Conservation (phyloP, 2,329 filamentous ascomycete genomes). For the Alternaria infectoria region DNA sequence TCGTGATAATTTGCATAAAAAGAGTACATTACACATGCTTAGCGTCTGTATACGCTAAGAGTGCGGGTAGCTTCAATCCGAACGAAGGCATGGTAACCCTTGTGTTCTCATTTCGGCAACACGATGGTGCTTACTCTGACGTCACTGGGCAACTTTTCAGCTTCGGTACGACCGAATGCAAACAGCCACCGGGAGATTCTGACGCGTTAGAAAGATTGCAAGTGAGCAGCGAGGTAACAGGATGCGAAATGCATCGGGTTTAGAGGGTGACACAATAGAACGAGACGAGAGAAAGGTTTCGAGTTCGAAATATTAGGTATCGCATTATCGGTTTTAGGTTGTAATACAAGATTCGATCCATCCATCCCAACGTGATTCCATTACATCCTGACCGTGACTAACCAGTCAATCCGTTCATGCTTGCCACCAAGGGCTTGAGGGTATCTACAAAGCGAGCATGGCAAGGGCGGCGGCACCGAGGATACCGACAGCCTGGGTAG, state of each 20-base stretch:
- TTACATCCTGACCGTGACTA: slow-evolving; percentile 1
- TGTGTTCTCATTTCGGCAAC: neutral
- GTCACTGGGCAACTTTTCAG: neutral
- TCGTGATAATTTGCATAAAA: neutral
- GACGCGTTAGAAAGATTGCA: neutral
- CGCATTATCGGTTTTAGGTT: neutral
- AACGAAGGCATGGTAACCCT: neutral
- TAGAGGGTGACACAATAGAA: neutral
- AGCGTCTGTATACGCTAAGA: neutral
- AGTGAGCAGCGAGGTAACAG: neutral
- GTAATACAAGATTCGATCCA: neutral
- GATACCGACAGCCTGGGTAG: slow-evolving; percentile 42
- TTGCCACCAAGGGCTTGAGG: neutral
- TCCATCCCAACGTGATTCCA: neutral
- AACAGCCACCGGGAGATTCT: neutral
- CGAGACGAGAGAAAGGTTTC: neutral
- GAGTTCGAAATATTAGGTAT: neutral
- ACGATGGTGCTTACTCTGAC: neutral
- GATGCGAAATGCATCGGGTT: neutral
- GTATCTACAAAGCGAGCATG: slow-evolving; percentile 44
- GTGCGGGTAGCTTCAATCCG: neutral
- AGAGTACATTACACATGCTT: neutral
- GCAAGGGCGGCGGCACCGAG: slow-evolving; percentile 45
- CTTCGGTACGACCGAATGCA: neutral
- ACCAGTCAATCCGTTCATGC: neutral